Base-by-base conservation (phyloP, 2,329 filamentous ascomycete genomes). In the Arthrobotrys sphaeroides region DNA sequence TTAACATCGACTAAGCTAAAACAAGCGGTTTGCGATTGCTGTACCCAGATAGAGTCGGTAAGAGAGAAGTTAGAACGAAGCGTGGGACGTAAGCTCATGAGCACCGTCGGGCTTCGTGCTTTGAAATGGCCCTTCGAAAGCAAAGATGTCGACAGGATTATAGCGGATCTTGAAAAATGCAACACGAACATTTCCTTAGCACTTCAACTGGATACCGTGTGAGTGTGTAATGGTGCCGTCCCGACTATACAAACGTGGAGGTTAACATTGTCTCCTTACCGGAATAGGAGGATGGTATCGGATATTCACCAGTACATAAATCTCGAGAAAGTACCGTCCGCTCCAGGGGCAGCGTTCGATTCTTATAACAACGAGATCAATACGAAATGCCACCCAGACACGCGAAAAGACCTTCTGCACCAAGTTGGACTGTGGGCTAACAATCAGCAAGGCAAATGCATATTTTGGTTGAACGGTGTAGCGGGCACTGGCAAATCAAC, bases 401-500 rank as follows among this genome's bases (percentile, higher is more conserved):
- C 79, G 9, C 77, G 80, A 57, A 72, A 77, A 24, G 78, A 78
- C 36, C 62, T 81, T n/a, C 60, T 78, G 7, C 24, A 40, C 7
- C 53, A 77, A 31, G 77, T 80, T 6, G 53, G 20, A 45, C 20
- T 9, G 7, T 78, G 77, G 78, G 65, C 28, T 7, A 28, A 64
- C 3, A 64, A 60, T 28, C 18, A 38, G 3, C n/a, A 76, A 1
- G 66, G 76, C 10, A 61, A 72, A 47, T 59, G 68, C 28, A 79
- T 81, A 16, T 80, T 78, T 49, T 84, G 81, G 83, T 78, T 84
- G 5, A 80, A 80, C 12, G 82, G 83, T 9, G 78, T 82, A 78
- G 82, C 82, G 1, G 82, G 82, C 7, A 81, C 80, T 1, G 66
- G 66, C 18, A 78, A 78, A 38, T 78, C 76, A 0, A 78, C 72